Evolutionary conservation across 805 yeast species (phyloP), one percentile per base, ranked within the genome.

Genomic region (Maudiozyma serrabonitensis): DNA sequence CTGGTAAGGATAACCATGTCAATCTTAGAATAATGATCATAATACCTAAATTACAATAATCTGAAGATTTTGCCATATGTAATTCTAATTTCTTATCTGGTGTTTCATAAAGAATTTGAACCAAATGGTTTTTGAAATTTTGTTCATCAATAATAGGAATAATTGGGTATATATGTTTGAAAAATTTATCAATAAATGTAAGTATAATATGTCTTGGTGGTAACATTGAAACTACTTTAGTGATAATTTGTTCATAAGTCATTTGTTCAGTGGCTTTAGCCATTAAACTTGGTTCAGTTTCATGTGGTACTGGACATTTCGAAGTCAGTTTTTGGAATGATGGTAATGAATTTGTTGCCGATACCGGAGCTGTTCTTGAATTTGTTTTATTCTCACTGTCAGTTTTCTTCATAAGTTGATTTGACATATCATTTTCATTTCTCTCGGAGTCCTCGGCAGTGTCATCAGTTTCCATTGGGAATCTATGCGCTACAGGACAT

Each of bases 61-160:
- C 66, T 48, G 70, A 62, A 23, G 66, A 54, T 43, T 71, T 66
- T 7, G 59, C 53, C 16, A 71, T 50, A 4, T 58, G 61, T 11
- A 72, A 53, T 13, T 49, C 52, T 15, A 56, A 51, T 6, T 58
- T 67, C 18, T 57, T 54, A 1, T 62, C 55, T 4, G 35, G 35
- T 2, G 48, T 44, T 32, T 46, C 35, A 23, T 32, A 39, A 8
- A 64, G 50, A 34, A 66, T 66, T 46, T 61, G 61, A 46, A 52
- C 56, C 28, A 61, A 57, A 51, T 63, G 68, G 31, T 54, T 51
- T 47, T 61, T 64, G 69, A 69, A 47, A 56, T 67, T 59, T 47
- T 53, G 60, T 48, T 83, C 87, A 62, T 83, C 88, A 34, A 83
- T 64, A 53, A 76, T 80, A 2, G 93, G 90, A 56, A 83, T 70